These are phyloP conservation scores for Malassezia globosa DNA, from an alignment of 1,284 basidiomycete genomes.

Conservation along the genomic window DNA sequence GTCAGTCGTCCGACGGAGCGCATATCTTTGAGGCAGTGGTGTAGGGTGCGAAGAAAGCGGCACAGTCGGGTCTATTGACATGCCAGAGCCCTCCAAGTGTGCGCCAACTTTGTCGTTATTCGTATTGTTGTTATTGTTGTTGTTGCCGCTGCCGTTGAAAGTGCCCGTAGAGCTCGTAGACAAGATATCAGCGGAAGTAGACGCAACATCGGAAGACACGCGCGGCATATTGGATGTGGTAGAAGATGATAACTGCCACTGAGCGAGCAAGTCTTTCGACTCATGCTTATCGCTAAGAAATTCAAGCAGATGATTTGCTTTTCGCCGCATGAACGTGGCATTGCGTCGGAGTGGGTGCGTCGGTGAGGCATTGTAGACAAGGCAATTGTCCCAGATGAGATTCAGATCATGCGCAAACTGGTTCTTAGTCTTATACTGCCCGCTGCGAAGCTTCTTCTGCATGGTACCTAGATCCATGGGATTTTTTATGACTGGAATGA, in stretches of 20 bases:
- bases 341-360: conserved; percentile 39
- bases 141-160: too few relatives aligned
- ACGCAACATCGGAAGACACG: neutral
- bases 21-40: conserved; percentile 50
- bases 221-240: neutral
- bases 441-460: conserved; percentile 78
- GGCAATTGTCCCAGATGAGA: conserved; percentile 92
- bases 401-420: conserved; percentile 88
- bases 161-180: neutral
- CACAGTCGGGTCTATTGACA: too few relatives aligned
- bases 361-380: conserved; percentile 77
- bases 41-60: neutral
- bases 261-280: conserved; percentile 34
- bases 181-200: neutral
- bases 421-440: conserved; percentile 76
- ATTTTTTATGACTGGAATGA: conserved; percentile 25
- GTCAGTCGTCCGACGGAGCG: conserved; percentile 64
- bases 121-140: too few relatives aligned
- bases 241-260: conserved; percentile 26
- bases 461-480: conserved; percentile 86
- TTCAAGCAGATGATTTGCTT: conserved; percentile 57
- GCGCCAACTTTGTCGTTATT: neutral
- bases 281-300: conserved; percentile 81
- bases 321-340: conserved; percentile 40
- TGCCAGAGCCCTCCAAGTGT: too few relatives aligned